A percentile compares a stretch with the other conserved stretches of the same genome.
These are phyloP conservation scores for Neurospora hispaniola DNA, from an alignment of 495 filamentous ascomycete genomes.

Conservation along the genomic window DNA sequence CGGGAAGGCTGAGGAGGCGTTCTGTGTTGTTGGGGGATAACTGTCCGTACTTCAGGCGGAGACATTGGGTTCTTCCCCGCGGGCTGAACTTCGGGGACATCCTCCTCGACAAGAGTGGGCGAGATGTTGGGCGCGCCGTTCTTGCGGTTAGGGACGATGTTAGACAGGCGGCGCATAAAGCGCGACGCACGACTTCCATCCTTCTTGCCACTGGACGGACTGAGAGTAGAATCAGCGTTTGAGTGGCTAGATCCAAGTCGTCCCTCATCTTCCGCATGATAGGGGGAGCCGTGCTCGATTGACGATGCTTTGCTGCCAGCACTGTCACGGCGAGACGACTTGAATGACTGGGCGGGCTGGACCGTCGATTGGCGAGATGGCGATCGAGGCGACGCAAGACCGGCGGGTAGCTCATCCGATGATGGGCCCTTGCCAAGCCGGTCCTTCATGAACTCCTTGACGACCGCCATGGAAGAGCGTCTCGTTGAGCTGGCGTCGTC, in stretches of 20 bases:
- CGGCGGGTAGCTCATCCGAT: constrained; percentile 25
- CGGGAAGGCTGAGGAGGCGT: constrained; percentile 2
- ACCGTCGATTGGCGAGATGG: constrained; percentile 33
- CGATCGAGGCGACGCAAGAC: constrained; percentile 26
- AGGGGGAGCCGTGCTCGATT: constrained; percentile 23
- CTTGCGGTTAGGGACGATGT: constrained; percentile 47
- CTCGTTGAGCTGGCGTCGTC: constrained; percentile 22
- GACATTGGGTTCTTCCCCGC: constrained; percentile 7
- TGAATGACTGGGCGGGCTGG: constrained; percentile 22
- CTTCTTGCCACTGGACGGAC: constrained; percentile 44
- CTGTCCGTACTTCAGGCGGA: not conserved
- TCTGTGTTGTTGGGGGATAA: not conserved
- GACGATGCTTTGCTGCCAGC: constrained; percentile 37
- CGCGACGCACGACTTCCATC: constrained; percentile 54
- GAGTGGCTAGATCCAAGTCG: constrained; percentile 13
- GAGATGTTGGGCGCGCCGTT: constrained; percentile 45
- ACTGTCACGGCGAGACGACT: constrained; percentile 27
- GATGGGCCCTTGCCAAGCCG: constrained; percentile 28
- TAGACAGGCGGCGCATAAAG: constrained; percentile 72
- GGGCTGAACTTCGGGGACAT: constrained; percentile 35
- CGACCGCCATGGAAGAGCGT: constrained; percentile 39
- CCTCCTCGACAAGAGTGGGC: constrained; percentile 54
- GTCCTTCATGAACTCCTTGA: constrained; percentile 45
- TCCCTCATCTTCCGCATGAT: constrained; percentile 22
- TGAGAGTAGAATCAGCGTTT: constrained; percentile 7